These are phyloP conservation scores for Aspergillus sp. DNA, from an alignment of 2,329 filamentous ascomycete genomes.

Conservation along the genomic window DNA sequence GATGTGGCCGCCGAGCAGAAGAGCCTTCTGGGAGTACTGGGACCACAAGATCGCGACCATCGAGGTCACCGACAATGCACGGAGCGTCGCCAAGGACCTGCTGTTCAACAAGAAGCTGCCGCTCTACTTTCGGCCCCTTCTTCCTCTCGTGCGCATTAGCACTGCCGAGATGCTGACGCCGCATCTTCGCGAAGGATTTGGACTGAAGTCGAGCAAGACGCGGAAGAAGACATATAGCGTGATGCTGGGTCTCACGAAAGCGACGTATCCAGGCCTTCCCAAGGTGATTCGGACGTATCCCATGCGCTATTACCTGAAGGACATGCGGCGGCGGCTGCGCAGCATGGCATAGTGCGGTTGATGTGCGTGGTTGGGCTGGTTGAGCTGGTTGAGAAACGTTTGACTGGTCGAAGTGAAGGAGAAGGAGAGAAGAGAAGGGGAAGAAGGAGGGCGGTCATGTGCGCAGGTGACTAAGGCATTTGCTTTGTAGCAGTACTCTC, in stretches of 20 bases:
- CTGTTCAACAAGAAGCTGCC: slow-evolving; percentile 20
- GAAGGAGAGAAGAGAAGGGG: too few relatives aligned
- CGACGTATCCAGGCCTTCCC: slow-evolving; percentile 18
- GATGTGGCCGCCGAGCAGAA: slow-evolving; percentile 28
- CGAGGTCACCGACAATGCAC: slow-evolving; percentile 22
- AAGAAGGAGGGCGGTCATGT: too few relatives aligned
- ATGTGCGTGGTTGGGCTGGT: too few relatives aligned
- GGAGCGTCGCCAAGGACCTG: slow-evolving; percentile 18
- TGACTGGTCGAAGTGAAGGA: too few relatives aligned
- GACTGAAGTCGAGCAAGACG: slow-evolving; percentile 13
- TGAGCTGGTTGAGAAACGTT: too few relatives aligned
- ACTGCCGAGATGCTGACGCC: slow-evolving; percentile 21
- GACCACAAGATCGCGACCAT: slow-evolving; percentile 25
- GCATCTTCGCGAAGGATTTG: slow-evolving; percentile 19
- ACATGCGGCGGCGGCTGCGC: slow-evolving; percentile 17
- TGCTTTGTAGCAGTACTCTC: too few relatives aligned
- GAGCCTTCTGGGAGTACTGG: slow-evolving; percentile 33
- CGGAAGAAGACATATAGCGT: slow-evolving; percentile 12
- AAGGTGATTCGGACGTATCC: slow-evolving; percentile 16
- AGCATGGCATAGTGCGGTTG: neutral
- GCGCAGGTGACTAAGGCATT: too few relatives aligned
- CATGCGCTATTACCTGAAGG: slow-evolving; percentile 21
- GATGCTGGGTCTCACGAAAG: slow-evolving; percentile 10
- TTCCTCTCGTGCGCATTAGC: slow-evolving; percentile 21
- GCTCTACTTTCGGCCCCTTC: slow-evolving; percentile 13